phyloP scores from a whole-genome alignment of 2,329 filamentous ascomycete genomes.

The Stagonosporopsis vannaccii region DNA sequence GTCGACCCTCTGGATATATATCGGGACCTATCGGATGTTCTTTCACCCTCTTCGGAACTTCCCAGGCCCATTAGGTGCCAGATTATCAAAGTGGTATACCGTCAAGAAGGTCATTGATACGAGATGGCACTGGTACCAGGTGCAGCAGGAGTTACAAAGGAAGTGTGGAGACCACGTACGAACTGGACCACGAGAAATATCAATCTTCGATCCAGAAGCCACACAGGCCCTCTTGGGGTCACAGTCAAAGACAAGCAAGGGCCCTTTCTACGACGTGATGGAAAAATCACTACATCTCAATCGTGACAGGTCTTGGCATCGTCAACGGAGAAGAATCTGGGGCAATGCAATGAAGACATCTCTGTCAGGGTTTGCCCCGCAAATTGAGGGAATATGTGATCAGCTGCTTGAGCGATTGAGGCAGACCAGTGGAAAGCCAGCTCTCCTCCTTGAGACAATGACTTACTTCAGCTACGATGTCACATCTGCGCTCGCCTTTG shows the following conservation, averaged over 20 bases:
- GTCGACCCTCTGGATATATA: conserved; percentile 28
- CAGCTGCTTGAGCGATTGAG: conserved; percentile 29
- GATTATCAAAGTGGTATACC: conserved; percentile 34
- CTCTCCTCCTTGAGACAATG: conserved; percentile 53
- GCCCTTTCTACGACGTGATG: conserved; percentile 33
- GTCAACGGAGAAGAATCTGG: conserved; percentile 38
- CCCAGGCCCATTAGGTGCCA: conserved; percentile 32
- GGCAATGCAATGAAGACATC: conserved; percentile 40
- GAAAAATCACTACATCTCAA: conserved; percentile 36
- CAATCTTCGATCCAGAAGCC: conserved; percentile 33
- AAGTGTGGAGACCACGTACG: conserved; percentile 38
- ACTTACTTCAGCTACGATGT: conserved; percentile 55
- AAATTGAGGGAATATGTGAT: conserved; percentile 34
- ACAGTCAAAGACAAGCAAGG: conserved; percentile 35
- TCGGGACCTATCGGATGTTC: conserved; percentile 31
- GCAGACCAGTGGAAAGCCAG: conserved; percentile 29
- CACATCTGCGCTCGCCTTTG: conserved; percentile 56
- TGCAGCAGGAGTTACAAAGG: conserved; percentile 29
- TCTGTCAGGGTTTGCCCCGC: conserved; percentile 29
- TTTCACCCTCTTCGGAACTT: conserved; percentile 34
- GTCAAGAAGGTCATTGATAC: conserved; percentile 27
- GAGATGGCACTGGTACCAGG: conserved; percentile 25
- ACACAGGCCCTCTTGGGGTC: conserved; percentile 30
- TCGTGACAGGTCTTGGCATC: conserved; percentile 35
- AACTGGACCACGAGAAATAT: conserved; percentile 36